Evolutionary conservation across 371 early-diverging fungal genomes (phyloP).

Genomic region (Mortierella sp.): DNA sequence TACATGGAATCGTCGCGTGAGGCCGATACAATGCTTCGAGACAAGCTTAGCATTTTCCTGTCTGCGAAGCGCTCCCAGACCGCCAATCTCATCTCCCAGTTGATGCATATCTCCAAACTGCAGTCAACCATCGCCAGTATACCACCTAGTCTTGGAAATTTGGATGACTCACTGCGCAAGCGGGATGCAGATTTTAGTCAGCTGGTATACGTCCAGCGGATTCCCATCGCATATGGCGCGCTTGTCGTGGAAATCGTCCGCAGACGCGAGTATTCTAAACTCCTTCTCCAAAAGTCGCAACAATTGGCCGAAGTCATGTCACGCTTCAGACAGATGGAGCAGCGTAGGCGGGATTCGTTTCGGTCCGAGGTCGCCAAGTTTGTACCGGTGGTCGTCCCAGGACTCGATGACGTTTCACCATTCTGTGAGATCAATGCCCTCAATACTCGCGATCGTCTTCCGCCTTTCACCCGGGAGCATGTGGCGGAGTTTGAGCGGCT

Average conservation of each 20-base stretch:
- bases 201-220: constrained; percentile 69
- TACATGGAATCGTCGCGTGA: constrained; percentile 56
- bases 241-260: constrained; percentile 78
- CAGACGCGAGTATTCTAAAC: constrained; percentile 72
- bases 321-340: constrained; percentile 68
- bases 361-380: constrained; percentile 64
- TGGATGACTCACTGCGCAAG: constrained; percentile 50
- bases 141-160: constrained; percentile 42
- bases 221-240: constrained; percentile 67
- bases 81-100: constrained; percentile 50
- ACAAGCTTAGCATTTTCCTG: constrained; percentile 43
- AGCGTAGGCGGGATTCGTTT: constrained; percentile 72
- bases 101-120: constrained; percentile 54
- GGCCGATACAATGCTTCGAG: constrained; percentile 47
- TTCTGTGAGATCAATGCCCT: constrained; percentile 74
- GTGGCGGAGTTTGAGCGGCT: constrained; percentile 61
- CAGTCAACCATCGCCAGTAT: constrained; percentile 59
- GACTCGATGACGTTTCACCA: constrained; percentile 70
- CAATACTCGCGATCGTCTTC: constrained; percentile 61
- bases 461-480: constrained; percentile 64
- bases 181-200: constrained; percentile 57
- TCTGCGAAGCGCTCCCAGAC: constrained; percentile 55
- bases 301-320: constrained; percentile 74
- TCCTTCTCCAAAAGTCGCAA: constrained; percentile 66
- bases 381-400: constrained; percentile 68